These are phyloP conservation scores for Trametes punicea DNA, from an alignment of 768 basidiomycete genomes.

Conservation along the genomic window DNA sequence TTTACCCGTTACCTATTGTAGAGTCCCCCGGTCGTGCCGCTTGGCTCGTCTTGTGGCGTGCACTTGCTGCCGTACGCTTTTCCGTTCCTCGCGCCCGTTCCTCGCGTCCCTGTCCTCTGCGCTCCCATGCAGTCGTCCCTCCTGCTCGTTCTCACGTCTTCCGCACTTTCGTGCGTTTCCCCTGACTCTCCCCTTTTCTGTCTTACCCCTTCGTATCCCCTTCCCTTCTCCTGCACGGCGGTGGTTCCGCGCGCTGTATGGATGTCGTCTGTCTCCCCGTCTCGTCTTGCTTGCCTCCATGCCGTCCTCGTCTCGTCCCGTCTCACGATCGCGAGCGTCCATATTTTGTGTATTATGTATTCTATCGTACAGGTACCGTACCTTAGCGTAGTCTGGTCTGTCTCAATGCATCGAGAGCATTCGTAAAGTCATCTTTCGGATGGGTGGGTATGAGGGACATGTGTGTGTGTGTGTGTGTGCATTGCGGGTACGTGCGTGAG, in stretches of 20 bases:
- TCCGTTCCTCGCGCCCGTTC: background rate
- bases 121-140: too few relatives aligned
- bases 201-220: too few relatives aligned
- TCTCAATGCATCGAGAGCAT: background rate
- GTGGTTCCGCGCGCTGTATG: too few relatives aligned
- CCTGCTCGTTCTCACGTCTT: too few relatives aligned
- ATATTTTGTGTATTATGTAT: conserved; percentile 14
- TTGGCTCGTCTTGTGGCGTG: background rate
- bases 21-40: too few relatives aligned
- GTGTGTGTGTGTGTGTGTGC: background rate
- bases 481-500: background rate
- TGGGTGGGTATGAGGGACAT: too few relatives aligned
- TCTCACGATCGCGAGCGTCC: background rate
- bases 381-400: conserved; percentile 2
- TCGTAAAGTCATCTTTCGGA: too few relatives aligned
- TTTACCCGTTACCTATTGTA: too few relatives aligned
- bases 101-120: background rate
- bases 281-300: background rate
- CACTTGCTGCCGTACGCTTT: background rate
- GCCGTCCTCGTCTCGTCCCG: background rate
- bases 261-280: too few relatives aligned
- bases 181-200: too few relatives aligned
- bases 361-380: conserved; percentile 10
- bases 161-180: too few relatives aligned
- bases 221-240: too few relatives aligned